Base-by-base conservation (phyloP, 768 basidiomycete genomes). In the Kondoa subrosea region DNA sequence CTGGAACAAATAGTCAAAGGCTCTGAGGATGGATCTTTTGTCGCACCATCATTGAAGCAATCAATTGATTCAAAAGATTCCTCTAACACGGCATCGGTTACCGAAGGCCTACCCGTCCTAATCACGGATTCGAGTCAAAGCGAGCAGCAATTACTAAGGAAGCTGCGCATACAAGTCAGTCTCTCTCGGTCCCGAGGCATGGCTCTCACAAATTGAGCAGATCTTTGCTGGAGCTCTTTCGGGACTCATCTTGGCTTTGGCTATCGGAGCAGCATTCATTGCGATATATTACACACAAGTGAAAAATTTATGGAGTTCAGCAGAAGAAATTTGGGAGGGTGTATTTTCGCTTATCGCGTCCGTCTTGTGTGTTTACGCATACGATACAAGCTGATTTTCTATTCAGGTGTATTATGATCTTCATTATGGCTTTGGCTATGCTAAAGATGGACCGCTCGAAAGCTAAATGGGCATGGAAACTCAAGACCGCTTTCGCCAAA, bases 291-390 rank as follows among this genome's bases (percentile, higher is more conserved):
- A 93, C 79, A 96, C 91, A 32, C 84, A 88, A 74, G 86, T 92
- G 0, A 81, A 82, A 26, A 80, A 95, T 76, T 81, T 97, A 21
- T 96, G 89, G 87, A 76, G 81, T 56, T 84, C 84, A 74, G 83
- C 89, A 3, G 93, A 97, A 78, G 82, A 85, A 66, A 78, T 92
- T 67, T 96, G 93, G 93, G 93, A 97, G 81, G 93, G 92, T 82
- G 71, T 75, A 74, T 80, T 81, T 75, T 75, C 74, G 33, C 68
- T 80, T 64, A 74, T 76, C 14, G 76, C 78, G 8, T 68, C 71
- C 25, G 26, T 32, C 25, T 64, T 2, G 64, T 63, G 50, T 29
- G 56, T 16, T 15, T 27, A 63, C 27, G 29, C 8, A 3, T 17
- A 27, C 8, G 15, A 16, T 3, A 63, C 8, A 17, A 32, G 17